Conservation (phyloP, 2,329 filamentous ascomycete genomes). For the Alternaria infectoria region DNA sequence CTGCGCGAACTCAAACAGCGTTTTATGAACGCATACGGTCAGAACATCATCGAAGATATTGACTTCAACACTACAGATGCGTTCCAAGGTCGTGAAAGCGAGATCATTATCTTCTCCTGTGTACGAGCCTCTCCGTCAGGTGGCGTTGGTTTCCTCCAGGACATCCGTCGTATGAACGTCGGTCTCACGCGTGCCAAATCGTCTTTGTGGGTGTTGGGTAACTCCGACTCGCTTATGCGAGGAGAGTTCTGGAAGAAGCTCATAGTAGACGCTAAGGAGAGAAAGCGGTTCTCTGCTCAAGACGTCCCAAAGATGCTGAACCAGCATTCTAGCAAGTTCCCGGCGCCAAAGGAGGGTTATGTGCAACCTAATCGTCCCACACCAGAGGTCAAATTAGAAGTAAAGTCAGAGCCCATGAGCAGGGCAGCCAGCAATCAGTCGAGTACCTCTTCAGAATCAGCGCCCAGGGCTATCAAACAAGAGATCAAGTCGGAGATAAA, state of each 20-base stretch:
- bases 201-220: slow-evolving; percentile 94
- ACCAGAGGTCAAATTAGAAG: slow-evolving; percentile 29
- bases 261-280: slow-evolving; percentile 77
- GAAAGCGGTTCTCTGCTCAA: slow-evolving; percentile 78
- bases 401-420: slow-evolving; percentile 32
- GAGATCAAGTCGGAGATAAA: slow-evolving; percentile 31
- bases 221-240: slow-evolving; percentile 82
- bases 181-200: slow-evolving; percentile 96
- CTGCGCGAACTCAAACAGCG: slow-evolving; percentile 77
- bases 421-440: slow-evolving; percentile 31
- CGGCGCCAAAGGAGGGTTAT: slow-evolving; percentile 37
- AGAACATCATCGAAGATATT: slow-evolving; percentile 75
- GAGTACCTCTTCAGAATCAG: slow-evolving; percentile 12
- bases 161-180: slow-evolving; percentile 99
- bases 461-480: slow-evolving; percentile 19
- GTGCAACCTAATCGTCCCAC: slow-evolving; percentile 26
- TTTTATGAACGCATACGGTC: slow-evolving; percentile 76
- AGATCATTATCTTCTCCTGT: slow-evolving; percentile 99
- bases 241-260: slow-evolving; percentile 91
- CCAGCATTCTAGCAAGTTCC: slow-evolving; percentile 56
- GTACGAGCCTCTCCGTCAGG: slow-evolving; percentile 89
- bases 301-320: slow-evolving; percentile 63
- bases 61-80: slow-evolving; percentile 99
- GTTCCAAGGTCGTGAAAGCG: slow-evolving; percentile 94
- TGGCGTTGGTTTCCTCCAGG: slow-evolving; percentile 98